Conservation (phyloP, 2,329 filamentous ascomycete genomes). For the Aspergillus quadricinctus region DNA sequence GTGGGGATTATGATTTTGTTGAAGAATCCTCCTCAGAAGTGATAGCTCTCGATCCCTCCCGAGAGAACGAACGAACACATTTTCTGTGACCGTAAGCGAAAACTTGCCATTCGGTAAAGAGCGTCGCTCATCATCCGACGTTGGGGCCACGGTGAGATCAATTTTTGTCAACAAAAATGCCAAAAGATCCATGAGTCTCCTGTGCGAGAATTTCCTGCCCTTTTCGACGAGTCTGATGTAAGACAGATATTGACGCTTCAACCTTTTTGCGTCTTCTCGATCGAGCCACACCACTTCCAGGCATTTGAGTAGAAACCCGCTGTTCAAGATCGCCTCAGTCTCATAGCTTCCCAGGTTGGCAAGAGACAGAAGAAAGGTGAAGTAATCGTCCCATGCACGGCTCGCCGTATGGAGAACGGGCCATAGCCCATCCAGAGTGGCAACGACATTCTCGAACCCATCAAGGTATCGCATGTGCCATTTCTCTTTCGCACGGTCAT, state of each 20-base stretch:
- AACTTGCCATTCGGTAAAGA: conserved; percentile 25
- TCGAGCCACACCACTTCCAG: conserved; percentile 62
- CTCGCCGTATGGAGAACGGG: conserved; percentile 57
- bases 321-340: conserved; percentile 55
- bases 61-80: conserved; percentile 28
- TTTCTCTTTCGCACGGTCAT: conserved; percentile 16
- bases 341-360: conserved; percentile 59
- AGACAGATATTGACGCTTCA: conserved; percentile 51
- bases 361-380: conserved; percentile 65
- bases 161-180: conserved; percentile 35
- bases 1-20: conserved; percentile 53
- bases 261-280: conserved; percentile 42
- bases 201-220: conserved; percentile 43
- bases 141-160: conserved; percentile 31
- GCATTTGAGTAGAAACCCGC: conserved; percentile 56
- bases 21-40: conserved; percentile 60
- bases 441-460: conserved; percentile 34
- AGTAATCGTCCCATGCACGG: conserved; percentile 73
- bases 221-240: conserved; percentile 43
- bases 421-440: conserved; percentile 56
- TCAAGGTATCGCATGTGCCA: conserved; percentile 26
- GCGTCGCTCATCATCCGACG: conserved; percentile 22
- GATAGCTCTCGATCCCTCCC: conserved; percentile 32
- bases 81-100: conserved; percentile 32
- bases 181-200: conserved; percentile 41